Evolutionary conservation across 441 rosid genomes (phyloP).

Genomic region (Theobroma grandiflorum): DNA sequence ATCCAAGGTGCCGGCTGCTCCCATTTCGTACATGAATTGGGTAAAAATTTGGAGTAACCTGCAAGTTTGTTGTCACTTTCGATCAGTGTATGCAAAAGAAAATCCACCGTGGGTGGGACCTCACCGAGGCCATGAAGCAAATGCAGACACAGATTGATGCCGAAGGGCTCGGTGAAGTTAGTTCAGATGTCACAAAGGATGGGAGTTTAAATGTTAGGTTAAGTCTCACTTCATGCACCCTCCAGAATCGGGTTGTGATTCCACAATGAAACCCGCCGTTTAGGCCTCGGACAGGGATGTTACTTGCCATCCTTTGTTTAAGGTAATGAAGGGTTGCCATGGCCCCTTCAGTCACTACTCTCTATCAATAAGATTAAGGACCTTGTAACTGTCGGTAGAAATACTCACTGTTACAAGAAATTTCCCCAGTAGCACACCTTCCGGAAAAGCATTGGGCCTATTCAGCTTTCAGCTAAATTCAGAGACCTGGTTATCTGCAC

Average conservation of each 20-base stretch:
- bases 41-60: neutral
- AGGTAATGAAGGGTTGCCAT: neutral
- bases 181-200: conserved; percentile 17
- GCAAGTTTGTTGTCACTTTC: conserved; percentile 16
- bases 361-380: neutral
- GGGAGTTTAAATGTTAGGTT: conserved; percentile 13
- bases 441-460: neutral
- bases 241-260: neutral
- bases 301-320: neutral
- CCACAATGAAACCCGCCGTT: neutral
- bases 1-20: neutral
- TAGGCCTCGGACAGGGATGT: neutral
- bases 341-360: neutral
- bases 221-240: conserved; percentile 10
- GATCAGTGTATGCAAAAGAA: neutral
- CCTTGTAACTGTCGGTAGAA: neutral
- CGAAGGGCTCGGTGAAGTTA: neutral
- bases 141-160: neutral
- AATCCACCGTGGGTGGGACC: conserved; percentile 11
- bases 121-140: neutral
- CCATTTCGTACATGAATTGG: neutral
- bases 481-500: neutral
- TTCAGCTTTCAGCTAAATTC: neutral
- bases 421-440: neutral
- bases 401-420: neutral